Percentiles rank a stretch among this genome's conserved stretches.
Conservation (phyloP, 495 filamentous ascomycete genomes). For the Podospora fimiseda region DNA sequence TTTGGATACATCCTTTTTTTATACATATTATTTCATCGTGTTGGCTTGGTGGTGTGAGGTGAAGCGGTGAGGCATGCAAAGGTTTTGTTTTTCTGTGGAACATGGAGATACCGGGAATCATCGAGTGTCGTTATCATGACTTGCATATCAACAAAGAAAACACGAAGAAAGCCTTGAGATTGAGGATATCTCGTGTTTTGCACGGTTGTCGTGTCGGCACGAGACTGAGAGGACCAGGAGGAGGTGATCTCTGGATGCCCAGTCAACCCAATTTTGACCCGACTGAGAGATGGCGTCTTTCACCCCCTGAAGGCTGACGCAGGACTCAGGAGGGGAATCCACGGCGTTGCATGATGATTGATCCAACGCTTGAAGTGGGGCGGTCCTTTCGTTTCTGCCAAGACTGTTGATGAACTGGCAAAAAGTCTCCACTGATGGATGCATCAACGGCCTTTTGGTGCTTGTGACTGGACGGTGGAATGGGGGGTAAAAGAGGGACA, state of each 20-base stretch:
- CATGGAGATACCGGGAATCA: not conserved
- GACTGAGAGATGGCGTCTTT: not conserved
- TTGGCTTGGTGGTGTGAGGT: not conserved
- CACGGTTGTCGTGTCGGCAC: not conserved
- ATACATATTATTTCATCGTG: not conserved
- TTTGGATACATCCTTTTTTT: not conserved
- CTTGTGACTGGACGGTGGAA: not conserved
- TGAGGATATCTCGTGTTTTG: too few relatives aligned
- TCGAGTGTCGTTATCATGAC: not conserved
- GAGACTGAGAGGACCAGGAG: not conserved
- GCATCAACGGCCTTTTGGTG: not conserved
- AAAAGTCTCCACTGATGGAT: not conserved
- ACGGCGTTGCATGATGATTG: not conserved
- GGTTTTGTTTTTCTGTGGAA: too few relatives aligned
- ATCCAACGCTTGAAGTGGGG: constrained; percentile 5
- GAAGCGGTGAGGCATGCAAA: too few relatives aligned
- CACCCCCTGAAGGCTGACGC: not conserved
- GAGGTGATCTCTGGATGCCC: not conserved
- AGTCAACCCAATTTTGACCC: constrained; percentile 4
- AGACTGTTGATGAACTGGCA: constrained; percentile 19
- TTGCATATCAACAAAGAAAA: too few relatives aligned
- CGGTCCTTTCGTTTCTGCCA: constrained; percentile 3
- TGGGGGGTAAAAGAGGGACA: not conserved
- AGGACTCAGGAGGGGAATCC: not conserved
- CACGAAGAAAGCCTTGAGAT: too few relatives aligned